Conservation (phyloP, 1,284 basidiomycete genomes). For the Ganoderma resinaceum region DNA sequence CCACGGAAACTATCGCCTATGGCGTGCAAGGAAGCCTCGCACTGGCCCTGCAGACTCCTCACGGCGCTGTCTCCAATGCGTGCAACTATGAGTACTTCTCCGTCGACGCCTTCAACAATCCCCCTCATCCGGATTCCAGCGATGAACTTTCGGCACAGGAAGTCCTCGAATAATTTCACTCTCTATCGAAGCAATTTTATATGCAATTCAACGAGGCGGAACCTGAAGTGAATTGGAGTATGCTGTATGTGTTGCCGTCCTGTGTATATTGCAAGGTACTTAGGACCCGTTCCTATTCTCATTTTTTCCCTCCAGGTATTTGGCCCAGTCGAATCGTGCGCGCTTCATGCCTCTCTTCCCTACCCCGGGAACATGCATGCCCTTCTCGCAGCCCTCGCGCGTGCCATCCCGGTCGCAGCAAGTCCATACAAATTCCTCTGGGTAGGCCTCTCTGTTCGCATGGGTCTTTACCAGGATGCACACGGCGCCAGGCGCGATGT, state of each 20-base stretch:
- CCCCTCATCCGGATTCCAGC: neutral
- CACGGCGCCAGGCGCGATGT: neutral
- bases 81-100: slow-evolving; percentile 6
- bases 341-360: slow-evolving; percentile 9
- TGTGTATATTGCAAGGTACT: neutral
- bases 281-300: neutral
- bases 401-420: slow-evolving; percentile 51
- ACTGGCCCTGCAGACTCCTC: neutral
- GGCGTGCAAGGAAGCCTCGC: neutral
- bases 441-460: slow-evolving; percentile 23
- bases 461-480: neutral
- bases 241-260: neutral
- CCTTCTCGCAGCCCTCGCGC: slow-evolving; percentile 45
- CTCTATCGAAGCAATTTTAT: neutral
- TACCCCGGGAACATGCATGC: slow-evolving; percentile 34
- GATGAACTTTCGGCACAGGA: neutral
- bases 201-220: neutral
- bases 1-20: neutral
- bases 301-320: neutral
- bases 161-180: neutral
- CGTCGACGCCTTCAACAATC: neutral
- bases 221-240: neutral
- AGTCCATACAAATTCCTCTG: slow-evolving; percentile 55
- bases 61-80: neutral
- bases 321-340: neutral